Conservation (phyloP, 2,329 filamentous ascomycete genomes). For the Penicillium olsonii region DNA sequence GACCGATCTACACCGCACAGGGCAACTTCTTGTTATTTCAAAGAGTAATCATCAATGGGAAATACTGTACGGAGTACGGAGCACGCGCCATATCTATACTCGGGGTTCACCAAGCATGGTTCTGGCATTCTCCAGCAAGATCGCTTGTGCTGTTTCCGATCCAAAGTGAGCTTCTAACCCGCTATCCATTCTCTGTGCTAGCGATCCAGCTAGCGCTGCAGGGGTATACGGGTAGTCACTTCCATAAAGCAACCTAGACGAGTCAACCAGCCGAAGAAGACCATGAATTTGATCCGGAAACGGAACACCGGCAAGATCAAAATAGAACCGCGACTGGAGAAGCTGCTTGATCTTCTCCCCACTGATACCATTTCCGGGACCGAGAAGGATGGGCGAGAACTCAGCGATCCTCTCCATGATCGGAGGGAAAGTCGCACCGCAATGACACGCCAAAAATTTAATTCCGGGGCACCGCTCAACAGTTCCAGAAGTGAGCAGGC, state of each 20-base stretch:
- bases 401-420: constrained; percentile 23
- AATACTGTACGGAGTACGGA: too few relatives aligned
- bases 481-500: constrained; percentile 24
- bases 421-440: constrained; percentile 35
- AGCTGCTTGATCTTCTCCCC: constrained; percentile 16
- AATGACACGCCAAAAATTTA: constrained; percentile 26
- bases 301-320: constrained; percentile 55
- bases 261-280: constrained; percentile 45
- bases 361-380: constrained; percentile 3
- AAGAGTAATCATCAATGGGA: too few relatives aligned
- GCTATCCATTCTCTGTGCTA: constrained; percentile 45
- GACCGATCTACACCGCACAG: too few relatives aligned
- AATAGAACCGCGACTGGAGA: constrained; percentile 48
- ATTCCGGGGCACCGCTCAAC: constrained; percentile 23
- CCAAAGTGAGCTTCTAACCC: constrained; percentile 26
- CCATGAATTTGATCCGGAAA: constrained; percentile 54
- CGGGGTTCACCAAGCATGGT: not conserved
- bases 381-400: constrained; percentile 14
- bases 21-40: too few relatives aligned
- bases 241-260: constrained; percentile 53
- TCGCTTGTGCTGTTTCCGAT: not conserved
- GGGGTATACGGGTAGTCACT: constrained; percentile 56
- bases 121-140: constrained; percentile 15
- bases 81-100: not conserved
- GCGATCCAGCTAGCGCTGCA: constrained; percentile 25